Percentiles rank a stretch among this genome's conserved stretches.
phyloP scores from a whole-genome alignment of 202 grass and related monocot species.

The Hordeum pubiflorum region DNA sequence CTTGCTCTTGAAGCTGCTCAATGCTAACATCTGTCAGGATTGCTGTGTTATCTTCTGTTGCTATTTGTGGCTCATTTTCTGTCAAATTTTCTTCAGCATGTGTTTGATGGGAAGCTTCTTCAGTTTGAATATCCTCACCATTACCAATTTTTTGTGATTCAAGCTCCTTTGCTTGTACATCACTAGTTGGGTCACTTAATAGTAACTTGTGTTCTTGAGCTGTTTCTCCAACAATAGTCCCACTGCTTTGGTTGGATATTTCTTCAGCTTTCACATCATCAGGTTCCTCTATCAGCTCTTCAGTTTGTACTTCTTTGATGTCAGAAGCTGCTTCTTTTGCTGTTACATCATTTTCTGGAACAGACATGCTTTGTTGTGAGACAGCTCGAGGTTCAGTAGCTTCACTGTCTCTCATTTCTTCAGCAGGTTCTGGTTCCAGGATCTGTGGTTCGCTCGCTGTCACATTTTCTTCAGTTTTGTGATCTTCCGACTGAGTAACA shows the following conservation, averaged over 20 bases:
- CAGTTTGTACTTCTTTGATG: background rate
- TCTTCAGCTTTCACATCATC: conserved; percentile 8
- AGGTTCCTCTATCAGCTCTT: background rate
- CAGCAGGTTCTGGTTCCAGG: conserved; percentile 3
- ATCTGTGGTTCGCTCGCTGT: background rate
- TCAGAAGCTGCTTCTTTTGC: conserved; percentile 1
- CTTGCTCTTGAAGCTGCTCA: conserved; percentile 17
- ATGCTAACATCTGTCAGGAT: background rate
- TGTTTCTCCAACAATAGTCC: background rate
- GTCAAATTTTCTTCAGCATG: background rate
- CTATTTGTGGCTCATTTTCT: background rate
- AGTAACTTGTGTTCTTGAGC: conserved; percentile 7
- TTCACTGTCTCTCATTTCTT: conserved; percentile 15
- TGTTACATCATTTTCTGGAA: conserved; percentile 20
- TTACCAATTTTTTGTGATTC: background rate
- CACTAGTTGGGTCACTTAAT: background rate
- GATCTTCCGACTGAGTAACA: background rate
- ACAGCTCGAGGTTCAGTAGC: background rate
- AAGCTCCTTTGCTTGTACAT: background rate
- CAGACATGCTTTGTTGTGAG: background rate
- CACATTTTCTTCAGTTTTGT: conserved; percentile 14
- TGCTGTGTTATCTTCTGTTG: background rate
- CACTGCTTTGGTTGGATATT: background rate
- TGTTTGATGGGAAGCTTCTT: background rate
- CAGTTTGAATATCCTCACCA: background rate